These are phyloP conservation scores for Cucumis melo DNA, from an alignment of 306 rosid genomes.

Conservation along the genomic window DNA sequence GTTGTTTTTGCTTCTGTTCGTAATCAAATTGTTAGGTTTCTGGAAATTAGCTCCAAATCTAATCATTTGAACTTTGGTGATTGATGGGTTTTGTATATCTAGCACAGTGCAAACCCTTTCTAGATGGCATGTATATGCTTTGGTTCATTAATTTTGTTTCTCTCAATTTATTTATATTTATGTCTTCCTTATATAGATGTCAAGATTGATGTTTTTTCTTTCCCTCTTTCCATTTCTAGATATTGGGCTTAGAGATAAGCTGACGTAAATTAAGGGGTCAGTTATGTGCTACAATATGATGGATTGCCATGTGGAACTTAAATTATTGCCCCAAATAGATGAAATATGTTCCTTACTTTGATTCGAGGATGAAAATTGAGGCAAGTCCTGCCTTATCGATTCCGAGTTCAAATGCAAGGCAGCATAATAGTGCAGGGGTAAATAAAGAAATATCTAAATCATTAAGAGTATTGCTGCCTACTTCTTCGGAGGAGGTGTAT, in stretches of 20 bases:
- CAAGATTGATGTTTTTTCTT: background rate
- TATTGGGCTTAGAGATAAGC: background rate
- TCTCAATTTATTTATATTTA: background rate
- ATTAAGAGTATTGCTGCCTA: conserved; percentile 44
- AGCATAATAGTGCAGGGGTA: conserved; percentile 49
- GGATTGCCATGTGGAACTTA: conserved; percentile 2
- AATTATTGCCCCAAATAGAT: conserved; percentile 8
- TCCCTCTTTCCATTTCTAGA: background rate
- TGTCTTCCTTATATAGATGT: background rate
- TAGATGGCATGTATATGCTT: background rate
- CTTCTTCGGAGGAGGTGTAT: conserved; percentile 45
- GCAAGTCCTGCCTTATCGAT: conserved; percentile 56
- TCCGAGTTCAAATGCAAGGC: conserved; percentile 49
- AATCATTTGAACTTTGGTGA: background rate
- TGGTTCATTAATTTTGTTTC: background rate
- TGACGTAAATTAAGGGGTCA: background rate
- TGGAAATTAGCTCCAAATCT: background rate
- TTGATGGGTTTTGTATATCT: background rate
- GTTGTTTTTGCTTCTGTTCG: background rate
- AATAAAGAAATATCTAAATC: conserved; percentile 52
- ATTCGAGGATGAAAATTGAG: conserved; percentile 52
- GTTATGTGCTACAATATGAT: conserved; percentile 8
- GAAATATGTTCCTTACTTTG: conserved; percentile 16
- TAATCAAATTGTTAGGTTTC: background rate
- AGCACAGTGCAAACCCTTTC: background rate